A percentile compares a stretch with the other conserved stretches of the same genome.
These are phyloP conservation scores for Magnaporthiopsis incrustans DNA, from an alignment of 2,329 filamentous ascomycete species.

Conservation along the genomic window DNA sequence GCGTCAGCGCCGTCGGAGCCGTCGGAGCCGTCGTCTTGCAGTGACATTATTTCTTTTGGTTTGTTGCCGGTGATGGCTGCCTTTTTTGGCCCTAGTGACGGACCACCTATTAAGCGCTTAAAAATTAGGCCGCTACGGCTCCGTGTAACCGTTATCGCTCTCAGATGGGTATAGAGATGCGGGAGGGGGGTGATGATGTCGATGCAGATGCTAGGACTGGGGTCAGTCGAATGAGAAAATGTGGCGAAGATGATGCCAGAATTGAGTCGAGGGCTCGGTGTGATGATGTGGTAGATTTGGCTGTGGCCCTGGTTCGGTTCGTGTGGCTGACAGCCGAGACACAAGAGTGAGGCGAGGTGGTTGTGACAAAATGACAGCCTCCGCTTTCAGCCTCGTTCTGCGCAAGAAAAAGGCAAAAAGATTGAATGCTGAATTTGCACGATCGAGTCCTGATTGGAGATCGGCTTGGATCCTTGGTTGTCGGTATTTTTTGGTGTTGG, in stretches of 20 bases:
- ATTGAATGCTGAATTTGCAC: too few relatives aligned
- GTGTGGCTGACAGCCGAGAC: not conserved
- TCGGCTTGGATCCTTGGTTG: not conserved
- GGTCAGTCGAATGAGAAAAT: too few relatives aligned
- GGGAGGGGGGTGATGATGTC: too few relatives aligned
- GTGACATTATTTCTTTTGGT: not conserved
- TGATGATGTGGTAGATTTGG: too few relatives aligned
- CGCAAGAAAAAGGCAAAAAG: not conserved
- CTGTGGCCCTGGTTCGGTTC: too few relatives aligned
- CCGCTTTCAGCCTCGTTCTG: not conserved
- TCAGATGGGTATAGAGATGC: too few relatives aligned
- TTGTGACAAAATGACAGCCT: not conserved
- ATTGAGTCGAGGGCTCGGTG: too few relatives aligned
- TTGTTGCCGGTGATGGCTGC: not conserved
- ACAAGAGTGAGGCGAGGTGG: not conserved
- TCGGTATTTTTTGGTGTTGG: not conserved
- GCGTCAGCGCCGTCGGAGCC: constrained; percentile 29
- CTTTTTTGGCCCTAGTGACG: not conserved
- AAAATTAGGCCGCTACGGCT: too few relatives aligned
- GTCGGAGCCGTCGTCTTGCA: not conserved
- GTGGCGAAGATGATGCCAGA: too few relatives aligned
- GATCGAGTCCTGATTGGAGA: not conserved
- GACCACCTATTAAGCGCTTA: too few relatives aligned
- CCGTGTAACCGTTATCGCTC: too few relatives aligned
- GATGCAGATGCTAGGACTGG: too few relatives aligned